Base-by-base conservation (phyloP, 2,329 filamentous ascomycete genomes). In the Cladophialophora bantiana region DNA sequence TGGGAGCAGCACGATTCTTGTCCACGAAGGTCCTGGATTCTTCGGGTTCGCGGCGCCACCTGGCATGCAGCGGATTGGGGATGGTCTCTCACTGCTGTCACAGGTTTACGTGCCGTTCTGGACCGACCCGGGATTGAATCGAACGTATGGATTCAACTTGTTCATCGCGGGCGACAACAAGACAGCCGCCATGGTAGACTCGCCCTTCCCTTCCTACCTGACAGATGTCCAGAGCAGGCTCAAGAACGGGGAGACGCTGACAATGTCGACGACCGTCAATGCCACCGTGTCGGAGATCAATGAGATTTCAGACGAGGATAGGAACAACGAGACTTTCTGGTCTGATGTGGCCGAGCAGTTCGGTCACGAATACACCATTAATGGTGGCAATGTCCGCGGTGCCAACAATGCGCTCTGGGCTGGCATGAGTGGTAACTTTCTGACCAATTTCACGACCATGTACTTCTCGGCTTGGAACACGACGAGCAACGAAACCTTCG, bases 21-120 rank as follows among this genome's bases (percentile, higher is more conserved):
- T 67, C 18, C 18, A 55, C 26, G 50, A 56, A 7, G 57, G 64
- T 18, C 60, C 59, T 34, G 64, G 55, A 15, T 55, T 58, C 40
- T 69, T 69, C 53, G 67, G 67, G 7, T 62, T 61, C 40, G 58
- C 64, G 20, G 60, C 64, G 20, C 57, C 67, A 2, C 67, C 67
- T 20, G 67, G 67, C 15, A 64, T 64, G 61, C 67, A 69, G 58
- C 55, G 65, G n/a, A 69, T 69, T 38, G 67, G 67, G n/a, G 65
- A 69, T 36, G 67, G 67, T 4, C 56, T 69, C 15, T 67, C 67
- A 13, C 50, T 69, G 10, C 48, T 69, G 6, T 42, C 61, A 15
- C 59, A 69, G 13, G 57, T 65, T 18, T 69, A 69, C 35, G 59
- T 67, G 34, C 67, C 67, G 4, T 69, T 69, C 64, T 69, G 67